These are phyloP conservation scores for Quercus lobata DNA, from an alignment of 331 rosid genomes.

Conservation along the genomic window DNA sequence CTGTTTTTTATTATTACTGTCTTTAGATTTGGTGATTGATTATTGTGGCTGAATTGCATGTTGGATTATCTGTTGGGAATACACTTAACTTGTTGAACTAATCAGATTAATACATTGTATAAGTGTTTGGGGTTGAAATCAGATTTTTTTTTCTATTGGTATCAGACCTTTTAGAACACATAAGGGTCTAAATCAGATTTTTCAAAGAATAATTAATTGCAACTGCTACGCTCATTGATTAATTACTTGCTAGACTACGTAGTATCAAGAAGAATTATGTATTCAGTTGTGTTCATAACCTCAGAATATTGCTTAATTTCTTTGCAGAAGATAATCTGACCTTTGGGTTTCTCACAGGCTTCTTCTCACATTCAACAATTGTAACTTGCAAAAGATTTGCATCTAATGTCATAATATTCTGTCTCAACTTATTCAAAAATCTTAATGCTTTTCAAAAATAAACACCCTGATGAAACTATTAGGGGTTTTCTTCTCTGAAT, in stretches of 20 bases:
- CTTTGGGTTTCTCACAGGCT: not conserved
- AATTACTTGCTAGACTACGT: not conserved
- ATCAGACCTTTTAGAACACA: no score
- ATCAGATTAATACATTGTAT: no score
- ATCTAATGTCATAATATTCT: not conserved
- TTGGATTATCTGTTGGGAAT: no score
- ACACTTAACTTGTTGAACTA: no score
- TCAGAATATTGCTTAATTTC: not conserved
- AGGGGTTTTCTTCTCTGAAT: not conserved
- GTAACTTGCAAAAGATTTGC: not conserved
- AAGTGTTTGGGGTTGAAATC: no score
- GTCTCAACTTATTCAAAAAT: not conserved
- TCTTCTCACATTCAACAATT: not conserved
- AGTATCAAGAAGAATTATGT: not conserved
- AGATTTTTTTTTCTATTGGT: no score
- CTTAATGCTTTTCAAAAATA: not conserved
- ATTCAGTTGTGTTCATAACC: not conserved
- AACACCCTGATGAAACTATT: not conserved
- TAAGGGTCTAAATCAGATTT: no score
- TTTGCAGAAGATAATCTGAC: not conserved
- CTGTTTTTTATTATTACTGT: no score
- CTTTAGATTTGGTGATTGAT: no score
- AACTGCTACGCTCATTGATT: not conserved
- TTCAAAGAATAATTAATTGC: not conserved
- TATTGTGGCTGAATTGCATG: no score